Evolutionary conservation across 352 stramenopile species (phyloP), one percentile per base, ranked within the genome.

Genomic region (Globisporangium middletonii): DNA sequence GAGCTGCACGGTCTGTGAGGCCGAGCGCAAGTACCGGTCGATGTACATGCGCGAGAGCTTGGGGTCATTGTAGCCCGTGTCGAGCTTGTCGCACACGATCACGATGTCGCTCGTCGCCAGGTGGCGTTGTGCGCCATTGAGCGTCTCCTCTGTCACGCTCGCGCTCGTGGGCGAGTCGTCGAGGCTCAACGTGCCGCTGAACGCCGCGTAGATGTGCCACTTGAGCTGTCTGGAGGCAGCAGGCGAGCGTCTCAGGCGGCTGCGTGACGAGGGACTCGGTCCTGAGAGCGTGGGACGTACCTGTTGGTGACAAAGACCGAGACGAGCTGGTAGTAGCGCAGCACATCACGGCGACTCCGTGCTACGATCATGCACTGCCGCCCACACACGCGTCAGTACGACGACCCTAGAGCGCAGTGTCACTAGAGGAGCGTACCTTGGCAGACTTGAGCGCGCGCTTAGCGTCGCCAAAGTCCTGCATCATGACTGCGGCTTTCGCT

Each of bases 81-180:
- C 84, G 7, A 94, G 78, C 53, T 94, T 94, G 53, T 94, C 84
- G 67, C 84, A 94, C 6, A 94, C 84, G 59, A 94, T 83, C 28
- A 94, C 75, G 16, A 92, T 63, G 50, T 92, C 81, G 33, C 78
- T 88, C 30, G 73, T 77, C 4, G 68, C 60, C 15, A 92, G 55
- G 3, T 77, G 78, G 23, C 73, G 62, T 43, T 67, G 67, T 8
- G 69, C 73, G 43, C 63, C 68, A 57, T 90, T 94, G n/a, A 89
- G 53, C 1, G 73, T 88, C 33, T 86, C 69, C 45, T 92, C 82
- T 1, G 78, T 87, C 18, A 87, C 75, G 50, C 48, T 28, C 30
- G 13, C 60, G 47, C 71, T 19, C 50, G 42, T 37, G 27, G 33
- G 52, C 23, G 8, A 18, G 12, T 55, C 64, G 1, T 76, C 65